Conservation (phyloP, 345 rosid species). For the Mercurialis annua region DNA sequence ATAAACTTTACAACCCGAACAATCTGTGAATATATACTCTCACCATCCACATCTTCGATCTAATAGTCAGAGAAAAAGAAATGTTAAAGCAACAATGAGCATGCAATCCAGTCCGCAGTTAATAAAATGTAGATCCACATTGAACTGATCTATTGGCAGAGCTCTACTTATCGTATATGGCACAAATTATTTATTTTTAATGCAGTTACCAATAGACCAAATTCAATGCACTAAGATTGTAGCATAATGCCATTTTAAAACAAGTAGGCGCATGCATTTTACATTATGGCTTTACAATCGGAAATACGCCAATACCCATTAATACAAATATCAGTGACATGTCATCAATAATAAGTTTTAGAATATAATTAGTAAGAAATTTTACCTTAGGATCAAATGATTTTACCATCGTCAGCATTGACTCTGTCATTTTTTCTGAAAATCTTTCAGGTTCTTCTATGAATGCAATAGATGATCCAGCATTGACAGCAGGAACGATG, state of each 20-base stretch:
- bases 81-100: conserved; percentile 7
- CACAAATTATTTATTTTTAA: background rate
- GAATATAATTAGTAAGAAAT: conserved; percentile 2
- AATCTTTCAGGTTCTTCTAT: conserved; percentile 48
- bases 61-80: conserved; percentile 27
- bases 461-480: conserved; percentile 45
- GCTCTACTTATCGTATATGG: background rate
- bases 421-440: conserved; percentile 47
- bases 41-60: conserved; percentile 54
- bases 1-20: conserved; percentile 62
- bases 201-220: background rate
- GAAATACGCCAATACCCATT: no score
- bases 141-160: background rate
- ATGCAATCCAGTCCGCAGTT: background rate
- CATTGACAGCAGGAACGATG: conserved; percentile 65
- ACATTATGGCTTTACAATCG: no score
- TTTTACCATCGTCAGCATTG: conserved; percentile 46
- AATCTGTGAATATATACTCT: conserved; percentile 55
- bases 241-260: background rate
- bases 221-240: background rate
- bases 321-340: background rate
- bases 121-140: background rate
- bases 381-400: conserved; percentile 51
- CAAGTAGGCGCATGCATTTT: background rate
- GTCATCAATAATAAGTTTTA: conserved; percentile 5